Evolutionary conservation across 441 rosid genomes (phyloP), one percentile per base, ranked within the genome.

Genomic region (Raphanus hybrid): DNA sequence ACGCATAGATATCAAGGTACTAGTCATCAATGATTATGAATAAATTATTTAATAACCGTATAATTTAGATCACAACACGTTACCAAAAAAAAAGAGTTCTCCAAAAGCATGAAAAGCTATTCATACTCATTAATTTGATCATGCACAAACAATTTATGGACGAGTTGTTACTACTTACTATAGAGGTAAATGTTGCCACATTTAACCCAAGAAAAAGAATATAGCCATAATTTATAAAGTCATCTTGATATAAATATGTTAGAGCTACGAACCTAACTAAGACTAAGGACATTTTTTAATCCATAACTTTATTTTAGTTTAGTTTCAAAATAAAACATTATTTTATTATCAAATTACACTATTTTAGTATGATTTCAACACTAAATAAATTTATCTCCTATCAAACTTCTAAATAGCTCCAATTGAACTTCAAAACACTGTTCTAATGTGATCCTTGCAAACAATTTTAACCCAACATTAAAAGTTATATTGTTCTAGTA

Each of bases 191-290:
- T 29, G 34, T 29, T 3, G 34, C 34, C 34, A 29, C 34, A 29
- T 29, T 29, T 29, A 29, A 29, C 34, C 34, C 34, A 29, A 29
- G 34, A 29, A 29, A 50, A 55, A 8, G 27, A 55, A 55, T 18
- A 27, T 55, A 55, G 60, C 60, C 60, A 55, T 65, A 16, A 29
- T 70, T 55, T 54, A 63, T 54, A 55, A 64, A 64, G 71, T 62
- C 64, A 16, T 43, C 6, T 61, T 50, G 15, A 6, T 62, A 69
- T 50, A 35, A 59, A 14, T 50, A 75, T 69, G 26, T 69, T 61
- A 75, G 63, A 62, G 45, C 32, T 23, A 60, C 43, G 54, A 75
- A 8, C 37, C 64, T 62, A 35, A 35, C 64, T 62, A 35, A 35
- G 39, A 35, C 8, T 35, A 35, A 1, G 8, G 39, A 6, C 8